A percentile compares a stretch with the other conserved stretches of the same genome.
Evolutionary conservation across 1,284 basidiomycete species (phyloP).

Genomic region (Trichosporon sp.): DNA sequence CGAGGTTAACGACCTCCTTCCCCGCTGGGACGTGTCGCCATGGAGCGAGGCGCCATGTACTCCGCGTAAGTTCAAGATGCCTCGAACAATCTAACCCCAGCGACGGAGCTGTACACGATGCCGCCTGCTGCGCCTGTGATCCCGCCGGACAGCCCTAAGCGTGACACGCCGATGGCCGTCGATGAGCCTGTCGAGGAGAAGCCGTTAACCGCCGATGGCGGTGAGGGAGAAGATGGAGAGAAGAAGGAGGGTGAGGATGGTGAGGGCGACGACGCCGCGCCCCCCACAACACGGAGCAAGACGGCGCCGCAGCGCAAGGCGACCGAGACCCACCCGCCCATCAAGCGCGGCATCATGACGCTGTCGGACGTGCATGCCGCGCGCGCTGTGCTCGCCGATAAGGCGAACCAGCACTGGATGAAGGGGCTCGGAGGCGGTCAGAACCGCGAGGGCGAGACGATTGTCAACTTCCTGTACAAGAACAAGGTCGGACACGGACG

Average conservation of each 20-base stretch:
- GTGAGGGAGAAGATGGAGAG: not conserved
- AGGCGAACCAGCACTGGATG: constrained; percentile 54
- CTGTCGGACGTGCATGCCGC: constrained; percentile 51
- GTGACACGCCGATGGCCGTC: constrained; percentile 7
- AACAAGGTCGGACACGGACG: constrained; percentile 55
- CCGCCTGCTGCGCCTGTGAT: constrained; percentile 36
- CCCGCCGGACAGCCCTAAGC: constrained; percentile 25
- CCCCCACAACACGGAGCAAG: constrained; percentile 51
- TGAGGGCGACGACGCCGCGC: constrained; percentile 28
- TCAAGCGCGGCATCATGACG: constrained; percentile 50
- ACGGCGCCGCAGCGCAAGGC: constrained; percentile 42
- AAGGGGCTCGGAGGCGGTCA: constrained; percentile 54
- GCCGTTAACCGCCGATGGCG: not conserved
- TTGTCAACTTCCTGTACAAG: constrained; percentile 56
- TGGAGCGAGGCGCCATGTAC: constrained; percentile 53
- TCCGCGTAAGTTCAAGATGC: constrained; percentile 47
- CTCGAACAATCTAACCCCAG: constrained; percentile 29
- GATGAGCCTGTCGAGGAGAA: constrained; percentile 14
- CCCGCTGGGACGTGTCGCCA: constrained; percentile 50
- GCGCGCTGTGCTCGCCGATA: constrained; percentile 49
- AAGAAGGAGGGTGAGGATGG: constrained; percentile 25
- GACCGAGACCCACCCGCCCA: constrained; percentile 19
- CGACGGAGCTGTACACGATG: constrained; percentile 44
- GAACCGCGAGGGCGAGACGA: constrained; percentile 55
- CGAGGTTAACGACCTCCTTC: constrained; percentile 49